Percentiles rank a stretch among this genome's conserved stretches.
phyloP scores from a whole-genome alignment of 441 rosid genomes.

The Gossypium trilobum region DNA sequence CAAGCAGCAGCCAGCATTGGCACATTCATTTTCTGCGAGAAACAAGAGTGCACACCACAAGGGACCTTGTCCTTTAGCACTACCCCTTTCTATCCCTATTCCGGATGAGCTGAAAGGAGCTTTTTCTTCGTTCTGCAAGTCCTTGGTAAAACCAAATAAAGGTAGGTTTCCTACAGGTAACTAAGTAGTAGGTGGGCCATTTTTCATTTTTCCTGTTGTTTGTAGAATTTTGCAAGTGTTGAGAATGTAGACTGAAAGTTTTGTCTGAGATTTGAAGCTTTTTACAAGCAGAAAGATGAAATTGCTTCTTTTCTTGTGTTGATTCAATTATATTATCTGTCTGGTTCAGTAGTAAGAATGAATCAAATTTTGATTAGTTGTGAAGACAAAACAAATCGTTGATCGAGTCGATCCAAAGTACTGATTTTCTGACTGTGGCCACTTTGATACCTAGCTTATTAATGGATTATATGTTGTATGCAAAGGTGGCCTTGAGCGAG shows the following conservation, averaged over 20 bases:
- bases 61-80: conserved; percentile 29
- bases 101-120: conserved; percentile 60
- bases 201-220: conserved; percentile 1
- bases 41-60: conserved; percentile 15
- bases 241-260: conserved; percentile 12
- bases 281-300: not conserved
- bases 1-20: conserved; percentile 76
- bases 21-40: conserved; percentile 39
- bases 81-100: conserved; percentile 55
- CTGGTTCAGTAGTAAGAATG: no score
- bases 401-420: no score
- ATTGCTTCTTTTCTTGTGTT: not conserved
- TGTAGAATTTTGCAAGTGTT: conserved; percentile 7
- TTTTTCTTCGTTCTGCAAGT: conserved; percentile 59
- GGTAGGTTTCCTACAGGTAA: conserved; percentile 24
- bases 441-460: no score
- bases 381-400: no score
- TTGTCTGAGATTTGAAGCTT: conserved; percentile 9
- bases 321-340: no score
- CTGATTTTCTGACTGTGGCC: no score
- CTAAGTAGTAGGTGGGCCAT: conserved; percentile 16
- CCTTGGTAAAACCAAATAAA: conserved; percentile 38
- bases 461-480: no score
- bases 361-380: no score
- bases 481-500: no score